Evolutionary conservation across 2,329 filamentous ascomycete species (phyloP).

Genomic region (Epichloe scottii): DNA sequence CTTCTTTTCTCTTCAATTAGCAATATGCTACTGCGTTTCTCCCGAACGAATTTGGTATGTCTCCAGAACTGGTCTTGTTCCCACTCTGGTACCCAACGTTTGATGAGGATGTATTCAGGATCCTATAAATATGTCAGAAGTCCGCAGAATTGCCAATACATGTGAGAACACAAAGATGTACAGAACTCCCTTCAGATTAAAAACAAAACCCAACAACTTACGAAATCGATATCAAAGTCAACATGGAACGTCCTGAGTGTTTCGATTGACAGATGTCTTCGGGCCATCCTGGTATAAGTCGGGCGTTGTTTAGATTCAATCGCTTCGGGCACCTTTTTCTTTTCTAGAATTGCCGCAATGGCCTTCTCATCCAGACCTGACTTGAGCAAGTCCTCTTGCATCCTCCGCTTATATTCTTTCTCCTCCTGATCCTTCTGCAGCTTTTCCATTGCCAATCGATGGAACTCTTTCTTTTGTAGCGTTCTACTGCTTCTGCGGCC

Average conservation of each 20-base stretch:
- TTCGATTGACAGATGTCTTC: constrained; percentile 49
- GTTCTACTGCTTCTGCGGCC: constrained; percentile 35
- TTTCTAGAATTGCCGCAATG: constrained; percentile 46
- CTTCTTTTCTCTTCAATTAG: constrained; percentile 34
- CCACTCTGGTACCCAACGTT: constrained; percentile 57
- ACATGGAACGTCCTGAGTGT: constrained; percentile 43
- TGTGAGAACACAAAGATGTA: no score
- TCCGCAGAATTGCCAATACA: background rate
- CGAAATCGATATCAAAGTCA: constrained; percentile 44
- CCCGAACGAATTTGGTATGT: constrained; percentile 54
- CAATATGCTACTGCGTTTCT: constrained; percentile 35
- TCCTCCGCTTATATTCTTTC: constrained; percentile 39
- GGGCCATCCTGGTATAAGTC: constrained; percentile 52
- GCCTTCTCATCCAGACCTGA: constrained; percentile 47
- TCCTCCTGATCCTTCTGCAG: constrained; percentile 37
- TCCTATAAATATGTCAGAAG: constrained; percentile 30
- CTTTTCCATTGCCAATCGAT: constrained; percentile 33
- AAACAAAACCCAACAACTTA: constrained; percentile 21
- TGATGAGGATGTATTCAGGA: constrained; percentile 59
- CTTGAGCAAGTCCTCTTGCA: constrained; percentile 45
- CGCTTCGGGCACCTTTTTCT: constrained; percentile 34
- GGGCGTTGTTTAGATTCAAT: constrained; percentile 23
- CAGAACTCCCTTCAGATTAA: no score
- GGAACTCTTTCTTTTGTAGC: constrained; percentile 37
- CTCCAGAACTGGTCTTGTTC: constrained; percentile 62